phyloP scores from a whole-genome alignment of 1,139 yeast species.

The Pichia sp. region DNA sequence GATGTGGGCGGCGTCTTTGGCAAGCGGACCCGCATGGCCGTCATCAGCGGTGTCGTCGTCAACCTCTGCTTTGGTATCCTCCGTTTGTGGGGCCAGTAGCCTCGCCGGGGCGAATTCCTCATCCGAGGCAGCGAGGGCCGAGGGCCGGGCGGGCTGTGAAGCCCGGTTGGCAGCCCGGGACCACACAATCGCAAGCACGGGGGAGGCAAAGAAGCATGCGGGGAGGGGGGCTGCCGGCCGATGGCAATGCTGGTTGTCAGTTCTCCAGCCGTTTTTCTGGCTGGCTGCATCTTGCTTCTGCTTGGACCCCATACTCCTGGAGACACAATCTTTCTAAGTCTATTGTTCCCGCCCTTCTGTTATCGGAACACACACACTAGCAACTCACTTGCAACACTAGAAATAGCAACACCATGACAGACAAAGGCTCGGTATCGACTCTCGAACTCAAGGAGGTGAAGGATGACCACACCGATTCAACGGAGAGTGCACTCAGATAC shows the following conservation, averaged over 20 bases:
- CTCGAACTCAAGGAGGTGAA: not conserved
- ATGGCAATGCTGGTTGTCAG: no score
- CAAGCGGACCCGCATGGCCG: slow-evolving; percentile 57
- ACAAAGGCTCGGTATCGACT: not conserved
- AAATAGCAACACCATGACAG: not conserved
- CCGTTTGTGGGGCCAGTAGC: slow-evolving; percentile 7
- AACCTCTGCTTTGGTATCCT: slow-evolving; percentile 17
- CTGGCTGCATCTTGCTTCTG: no score
- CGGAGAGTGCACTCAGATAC: slow-evolving; percentile 48
- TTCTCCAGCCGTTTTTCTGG: no score
- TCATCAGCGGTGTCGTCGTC: slow-evolving; percentile 49
- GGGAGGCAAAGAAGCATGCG: not conserved
- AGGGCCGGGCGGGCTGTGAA: not conserved
- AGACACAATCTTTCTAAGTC: no score
- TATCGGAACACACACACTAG: no score
- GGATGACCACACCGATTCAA: slow-evolving; percentile 12
- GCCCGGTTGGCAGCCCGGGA: not conserved
- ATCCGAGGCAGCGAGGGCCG: not conserved
- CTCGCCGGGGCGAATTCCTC: not conserved
- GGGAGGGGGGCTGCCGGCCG: not conserved
- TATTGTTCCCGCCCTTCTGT: no score
- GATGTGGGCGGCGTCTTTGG: slow-evolving; percentile 54
- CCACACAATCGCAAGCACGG: not conserved
- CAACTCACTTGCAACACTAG: not conserved
- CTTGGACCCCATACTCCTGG: no score